These are phyloP conservation scores for Lycium ferocissimum DNA, from an alignment of 257 asterid species.

Conservation along the genomic window DNA sequence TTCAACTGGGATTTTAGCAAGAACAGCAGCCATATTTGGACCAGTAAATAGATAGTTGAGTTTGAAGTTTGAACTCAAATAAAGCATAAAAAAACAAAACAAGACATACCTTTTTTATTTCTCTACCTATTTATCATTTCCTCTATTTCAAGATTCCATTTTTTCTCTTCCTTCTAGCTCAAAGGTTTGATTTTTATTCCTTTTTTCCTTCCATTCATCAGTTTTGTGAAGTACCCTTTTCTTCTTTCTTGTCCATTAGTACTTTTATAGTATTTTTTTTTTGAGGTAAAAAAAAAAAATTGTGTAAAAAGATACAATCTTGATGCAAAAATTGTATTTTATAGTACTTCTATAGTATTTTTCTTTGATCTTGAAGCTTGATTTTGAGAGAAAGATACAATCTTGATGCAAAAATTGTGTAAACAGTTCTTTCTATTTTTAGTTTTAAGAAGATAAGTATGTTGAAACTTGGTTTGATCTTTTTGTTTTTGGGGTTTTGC, in stretches of 20 bases:
- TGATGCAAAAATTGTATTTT: too few relatives aligned
- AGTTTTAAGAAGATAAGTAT: constrained; percentile 43
- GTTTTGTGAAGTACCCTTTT: constrained; percentile 11
- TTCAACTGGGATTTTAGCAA: neutral
- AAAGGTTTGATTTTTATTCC: neutral
- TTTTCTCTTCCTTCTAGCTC: too few relatives aligned
- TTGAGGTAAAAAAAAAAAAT: neutral
- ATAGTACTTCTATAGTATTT: neutral
- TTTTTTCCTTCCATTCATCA: neutral
- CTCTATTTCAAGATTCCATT: too few relatives aligned
- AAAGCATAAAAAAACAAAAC: constrained; percentile 11
- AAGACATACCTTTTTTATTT: neutral
- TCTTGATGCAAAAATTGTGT: neutral
- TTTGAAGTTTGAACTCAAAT: neutral
- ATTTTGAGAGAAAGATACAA: neutral
- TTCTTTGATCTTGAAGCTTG: neutral
- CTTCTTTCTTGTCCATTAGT: neutral
- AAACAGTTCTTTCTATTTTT: neutral
- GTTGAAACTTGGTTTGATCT: constrained; percentile 39
- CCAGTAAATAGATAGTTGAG: neutral
- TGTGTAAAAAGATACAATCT: neutral
- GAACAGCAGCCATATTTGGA: constrained; percentile 25
- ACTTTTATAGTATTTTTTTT: neutral
- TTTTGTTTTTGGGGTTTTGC: constrained; percentile 39
- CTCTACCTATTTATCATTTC: too few relatives aligned